Evolutionary conservation across 108 stramenopile genomes (phyloP), one percentile per base, ranked within the genome.

Genomic region (Hondaea fermentalgiana): DNA sequence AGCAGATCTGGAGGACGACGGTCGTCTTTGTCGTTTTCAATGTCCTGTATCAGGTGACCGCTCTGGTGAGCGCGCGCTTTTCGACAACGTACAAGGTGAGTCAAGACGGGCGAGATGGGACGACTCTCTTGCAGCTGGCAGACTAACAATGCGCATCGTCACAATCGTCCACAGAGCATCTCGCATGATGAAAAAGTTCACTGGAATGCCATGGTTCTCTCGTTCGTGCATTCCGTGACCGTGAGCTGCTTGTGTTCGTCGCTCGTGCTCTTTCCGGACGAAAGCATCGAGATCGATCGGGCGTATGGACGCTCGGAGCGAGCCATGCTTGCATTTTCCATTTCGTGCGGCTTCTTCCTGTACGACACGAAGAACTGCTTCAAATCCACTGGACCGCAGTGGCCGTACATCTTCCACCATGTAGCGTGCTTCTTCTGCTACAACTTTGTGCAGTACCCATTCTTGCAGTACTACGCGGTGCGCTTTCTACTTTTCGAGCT

Each of bases 401-500:
- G 76, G 76, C 23, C 49, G 51, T 83, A 53, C 51, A 47, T 83
- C 12, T 83, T 83, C 51, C 76, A 83, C 28, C 76, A 83, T 35
- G 76, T 83, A 6, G 76, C 76, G 10, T 83, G 76, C 51, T 83
- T 53, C 2, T 28, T 83, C 23, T 83, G 76, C 51, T 83, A 83
- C 28, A 53, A 1, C 3, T 83, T 10, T 35, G 76, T 83, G 1
- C 76, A 83, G 51, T 83, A 83, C 51, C 76, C 76, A 4, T 83
- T 83, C 49, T 23, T 83, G 1, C 23, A 43, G 19, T 83, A 83
- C 76, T 83, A 57, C 55, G 16, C 55, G 16, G 49, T 23, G 8
- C 76, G 76, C 6, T 83, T 83, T 83, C 76, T 83, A 6, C 51
- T 83, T 6, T 83, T 53, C 28, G 76, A 83, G 76, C 45, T 83